Evolutionary conservation across 306 rosid species (phyloP), one percentile per base, ranked within the genome.

Genomic region (Ochetophila trinervis): DNA sequence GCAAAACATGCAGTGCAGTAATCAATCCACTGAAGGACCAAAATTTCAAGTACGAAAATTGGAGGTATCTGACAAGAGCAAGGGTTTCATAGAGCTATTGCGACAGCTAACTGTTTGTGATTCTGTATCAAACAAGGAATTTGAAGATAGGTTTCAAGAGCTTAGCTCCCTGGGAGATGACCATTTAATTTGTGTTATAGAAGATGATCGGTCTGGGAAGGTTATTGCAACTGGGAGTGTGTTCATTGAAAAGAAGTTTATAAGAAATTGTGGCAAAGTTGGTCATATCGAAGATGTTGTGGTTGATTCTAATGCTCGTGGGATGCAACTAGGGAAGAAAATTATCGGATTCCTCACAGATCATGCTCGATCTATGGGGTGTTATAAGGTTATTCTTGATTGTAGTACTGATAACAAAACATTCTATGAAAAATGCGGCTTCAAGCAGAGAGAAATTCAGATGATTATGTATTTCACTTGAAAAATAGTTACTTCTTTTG

Each of bases 381-480:
- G 94, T 69, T 87, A 84, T 19, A 87, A 87, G 86, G 85, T 87
- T 0, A 87, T 87, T 80, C 88, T 87, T 42, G 88, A 87, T 56
- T 85, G 90, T 73, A 85, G 78, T 34, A 11, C 62, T 58, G 82
- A 80, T 23, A 82, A 85, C 51, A 73, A 37, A 68, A 48, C 32
- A 10, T 40, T 40, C 45, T 40, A 40, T 40, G 45, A 40, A 40
- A 40, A 40, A 40, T 40, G 45, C 8, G 91, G 87, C 8, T 85
- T 82, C 65, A 63, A 77, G 60, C 75, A 74, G 15, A 82, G 80
- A 40, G 73, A 63, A 51, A 24, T 85, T 80, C 84, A 85, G 48
- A 85, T 85, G 91, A 84, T 48, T 50, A 67, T 58, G 77, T 85
- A 85, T 79, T 82, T 85, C 71, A 44, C 30, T 70, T 82, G 84